Evolutionary conservation across 306 rosid genomes (phyloP).

Genomic region (Dryas alaskensis): DNA sequence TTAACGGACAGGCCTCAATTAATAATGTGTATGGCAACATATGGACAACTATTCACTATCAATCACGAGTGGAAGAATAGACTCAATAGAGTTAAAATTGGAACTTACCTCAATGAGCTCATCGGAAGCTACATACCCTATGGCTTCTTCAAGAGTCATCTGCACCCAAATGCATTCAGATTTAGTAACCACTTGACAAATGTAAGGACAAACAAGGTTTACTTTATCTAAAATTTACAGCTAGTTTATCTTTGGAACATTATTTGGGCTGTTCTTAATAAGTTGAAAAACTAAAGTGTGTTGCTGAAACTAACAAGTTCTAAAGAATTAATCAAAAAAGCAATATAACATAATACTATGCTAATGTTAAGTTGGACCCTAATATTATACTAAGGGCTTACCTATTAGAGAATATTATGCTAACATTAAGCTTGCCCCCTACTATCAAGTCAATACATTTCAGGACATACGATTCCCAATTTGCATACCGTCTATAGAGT

Average conservation of each 20-base stretch:
- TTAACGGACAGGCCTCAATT: background rate
- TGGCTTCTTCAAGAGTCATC: conserved; percentile 97
- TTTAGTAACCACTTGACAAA: conserved; percentile 15
- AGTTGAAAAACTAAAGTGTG: background rate
- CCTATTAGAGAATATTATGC: background rate
- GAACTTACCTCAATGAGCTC: conserved; percentile 85
- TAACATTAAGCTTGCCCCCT: background rate
- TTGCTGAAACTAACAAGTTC: background rate
- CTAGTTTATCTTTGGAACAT: too few species aligned
- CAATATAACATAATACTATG: background rate
- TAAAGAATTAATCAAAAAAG: background rate
- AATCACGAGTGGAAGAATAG: background rate
- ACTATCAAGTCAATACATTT: background rate
- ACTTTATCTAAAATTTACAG: background rate
- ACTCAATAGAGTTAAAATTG: background rate
- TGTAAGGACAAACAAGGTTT: background rate
- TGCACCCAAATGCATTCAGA: conserved; percentile 46
- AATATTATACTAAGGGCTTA: too few species aligned
- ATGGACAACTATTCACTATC: background rate
- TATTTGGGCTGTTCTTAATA: background rate
- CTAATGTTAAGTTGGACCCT: too few species aligned
- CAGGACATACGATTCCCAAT: background rate
- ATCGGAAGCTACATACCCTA: conserved; percentile 93
- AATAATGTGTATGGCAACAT: background rate
- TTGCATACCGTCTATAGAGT: background rate